phyloP scores from a whole-genome alignment of 768 basidiomycete genomes.

The Myochromella boudieri region DNA sequence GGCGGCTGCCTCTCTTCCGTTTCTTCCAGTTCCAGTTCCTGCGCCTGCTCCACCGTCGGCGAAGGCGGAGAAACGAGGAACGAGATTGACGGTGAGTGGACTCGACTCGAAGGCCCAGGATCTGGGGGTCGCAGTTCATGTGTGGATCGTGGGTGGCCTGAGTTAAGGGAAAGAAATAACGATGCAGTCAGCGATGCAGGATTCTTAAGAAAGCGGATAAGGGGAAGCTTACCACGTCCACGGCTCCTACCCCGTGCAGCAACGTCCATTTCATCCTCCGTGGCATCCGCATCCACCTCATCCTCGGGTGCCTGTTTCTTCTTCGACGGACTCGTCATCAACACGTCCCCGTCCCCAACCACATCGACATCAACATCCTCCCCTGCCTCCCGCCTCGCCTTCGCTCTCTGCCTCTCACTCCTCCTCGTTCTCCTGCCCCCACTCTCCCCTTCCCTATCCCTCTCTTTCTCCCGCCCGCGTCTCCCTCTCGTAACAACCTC shows the following conservation, averaged over 20 bases:
- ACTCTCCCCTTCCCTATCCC: slow-evolving; percentile 1
- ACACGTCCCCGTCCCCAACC: slow-evolving; percentile 5
- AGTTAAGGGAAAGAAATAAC: too few species aligned
- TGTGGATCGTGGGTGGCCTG: too few species aligned
- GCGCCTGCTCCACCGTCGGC: too few species aligned
- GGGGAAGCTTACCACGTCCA: neutral
- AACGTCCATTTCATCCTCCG: slow-evolving; percentile 6
- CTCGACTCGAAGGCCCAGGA: too few species aligned
- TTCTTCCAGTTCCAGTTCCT: slow-evolving; percentile 8
- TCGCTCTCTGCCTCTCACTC: slow-evolving; percentile 12
- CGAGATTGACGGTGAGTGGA: too few species aligned
- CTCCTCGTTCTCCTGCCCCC: slow-evolving; percentile 1
- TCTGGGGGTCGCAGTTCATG: slow-evolving; percentile 9
- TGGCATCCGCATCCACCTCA: slow-evolving; percentile 9
- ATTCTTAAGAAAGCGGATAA: too few species aligned
- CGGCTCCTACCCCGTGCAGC: neutral
- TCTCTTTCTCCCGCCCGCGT: slow-evolving; percentile 15
- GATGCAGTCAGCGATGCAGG: too few species aligned
- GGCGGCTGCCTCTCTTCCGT: slow-evolving; percentile 52
- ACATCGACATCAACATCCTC: slow-evolving; percentile 4
- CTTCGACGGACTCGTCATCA: slow-evolving; percentile 10
- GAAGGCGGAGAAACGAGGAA: too few species aligned
- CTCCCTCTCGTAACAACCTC: slow-evolving; percentile 14
- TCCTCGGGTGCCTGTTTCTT: slow-evolving; percentile 3
- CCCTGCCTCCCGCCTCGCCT: slow-evolving; percentile 11